Evolutionary conservation across 306 rosid genomes (phyloP), one percentile per base, ranked within the genome.

Genomic region (Crotalaria pallida): DNA sequence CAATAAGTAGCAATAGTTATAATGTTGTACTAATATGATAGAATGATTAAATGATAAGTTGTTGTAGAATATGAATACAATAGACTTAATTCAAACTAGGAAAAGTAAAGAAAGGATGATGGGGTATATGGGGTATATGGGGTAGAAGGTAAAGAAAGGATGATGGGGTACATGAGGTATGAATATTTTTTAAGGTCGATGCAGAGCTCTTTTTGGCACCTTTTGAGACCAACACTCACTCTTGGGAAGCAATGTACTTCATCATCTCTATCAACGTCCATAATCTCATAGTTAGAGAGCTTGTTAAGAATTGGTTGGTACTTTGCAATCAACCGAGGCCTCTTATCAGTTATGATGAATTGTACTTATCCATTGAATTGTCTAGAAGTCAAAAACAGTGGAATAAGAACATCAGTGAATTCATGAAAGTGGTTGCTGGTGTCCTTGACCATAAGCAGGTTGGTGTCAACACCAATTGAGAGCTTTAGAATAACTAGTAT

Each of bases 401-500:
- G 98, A 69, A 92, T 76, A 16, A 92, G 10, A 58, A 86, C 70
- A 62, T 92, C 98, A 7, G 88, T 77, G 83, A 88, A 88, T 36
- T 92, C 98, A 63, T 92, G 98, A 69, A 90, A 92, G 78, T 90
- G 90, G 84, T 92, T 92, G 15, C 68, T 17, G 13, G 83, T 64
- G 52, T 83, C 89, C 50, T 77, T 79, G 66, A 89, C 21, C 74
- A 85, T 80, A 68, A 79, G 60, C 90, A 88, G 77, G 80, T 81
- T 84, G 73, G 73, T 62, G 24, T 87, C 80, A 57, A 48, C 77
- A 45, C 78, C 81, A 23, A 83, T 52, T 18, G 84, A 80, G 74
- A 73, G 63, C 82, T 53, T 82, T 80, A 85, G 72, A 43, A 81
- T 88, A 85, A 84, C 98, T 93, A n/a, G n/a, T n/a, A n/a, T n/a